These are phyloP conservation scores for Raffaelea ambrosiae DNA, from an alignment of 2,329 filamentous ascomycete species.

Conservation along the genomic window DNA sequence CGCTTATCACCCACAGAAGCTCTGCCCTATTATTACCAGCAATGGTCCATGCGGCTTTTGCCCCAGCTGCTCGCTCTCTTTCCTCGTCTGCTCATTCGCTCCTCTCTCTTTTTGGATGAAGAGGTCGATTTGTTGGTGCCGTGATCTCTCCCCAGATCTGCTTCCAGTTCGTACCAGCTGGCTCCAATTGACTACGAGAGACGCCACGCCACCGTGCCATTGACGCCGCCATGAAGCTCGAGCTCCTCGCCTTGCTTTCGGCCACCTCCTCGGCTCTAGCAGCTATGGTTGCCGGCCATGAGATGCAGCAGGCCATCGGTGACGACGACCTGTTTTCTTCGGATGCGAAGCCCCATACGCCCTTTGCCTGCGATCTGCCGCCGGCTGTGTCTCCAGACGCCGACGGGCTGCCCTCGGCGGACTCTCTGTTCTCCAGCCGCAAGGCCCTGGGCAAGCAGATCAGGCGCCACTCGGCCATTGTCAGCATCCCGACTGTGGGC, in stretches of 20 bases:
- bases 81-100: not conserved
- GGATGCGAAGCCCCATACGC: not conserved
- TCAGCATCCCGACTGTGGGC: slow-evolving; percentile 22
- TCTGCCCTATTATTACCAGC: not conserved
- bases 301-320: slow-evolving; percentile 4
- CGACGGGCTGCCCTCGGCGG: slow-evolving; percentile 12
- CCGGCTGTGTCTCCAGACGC: slow-evolving; percentile 8
- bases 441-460: slow-evolving; percentile 13
- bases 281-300: not conserved
- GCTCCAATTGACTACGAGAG: not conserved
- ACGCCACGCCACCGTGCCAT: not conserved
- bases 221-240: not conserved
- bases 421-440: slow-evolving; percentile 7
- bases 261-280: not conserved
- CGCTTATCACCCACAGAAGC: no score
- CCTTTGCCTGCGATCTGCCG: slow-evolving; percentile 13
- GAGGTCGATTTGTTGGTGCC: no score
- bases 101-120: not conserved
- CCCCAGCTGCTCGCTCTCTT: not conserved
- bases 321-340: not conserved
- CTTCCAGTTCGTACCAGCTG: no score
- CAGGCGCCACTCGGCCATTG: slow-evolving; percentile 19
- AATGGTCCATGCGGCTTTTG: not conserved
- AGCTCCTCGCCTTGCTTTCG: not conserved
- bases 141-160: no score